phyloP scores from a whole-genome alignment of 805 yeast species.

The Candida nitratophila region DNA sequence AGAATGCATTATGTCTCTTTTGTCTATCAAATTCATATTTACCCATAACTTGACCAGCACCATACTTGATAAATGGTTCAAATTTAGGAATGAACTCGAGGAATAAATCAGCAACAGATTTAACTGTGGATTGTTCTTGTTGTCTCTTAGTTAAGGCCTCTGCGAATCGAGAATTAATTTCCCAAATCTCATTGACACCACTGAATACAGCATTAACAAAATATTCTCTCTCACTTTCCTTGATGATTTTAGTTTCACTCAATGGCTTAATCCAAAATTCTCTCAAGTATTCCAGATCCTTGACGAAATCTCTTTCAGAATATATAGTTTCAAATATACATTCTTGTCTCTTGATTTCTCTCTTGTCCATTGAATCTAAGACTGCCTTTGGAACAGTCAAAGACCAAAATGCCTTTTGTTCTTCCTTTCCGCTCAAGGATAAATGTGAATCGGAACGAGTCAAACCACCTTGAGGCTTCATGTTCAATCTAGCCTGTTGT shows the following conservation, averaged over 20 bases:
- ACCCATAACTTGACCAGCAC: conserved; percentile 93
- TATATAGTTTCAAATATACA: conserved; percentile 88
- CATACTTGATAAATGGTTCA: conserved; percentile 89
- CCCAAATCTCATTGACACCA: conserved; percentile 79
- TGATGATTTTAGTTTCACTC: conserved; percentile 79
- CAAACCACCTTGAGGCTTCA: conserved; percentile 83
- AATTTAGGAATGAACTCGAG: conserved; percentile 78
- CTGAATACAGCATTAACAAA: conserved; percentile 89
- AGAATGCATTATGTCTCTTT: conserved; percentile 79
- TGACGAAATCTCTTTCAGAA: conserved; percentile 92
- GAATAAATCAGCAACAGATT: conserved; percentile 81
- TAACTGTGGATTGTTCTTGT: conserved; percentile 76
- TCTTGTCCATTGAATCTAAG: conserved; percentile 71
- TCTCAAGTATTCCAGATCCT: conserved; percentile 85
- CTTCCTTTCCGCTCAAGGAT: conserved; percentile 68
- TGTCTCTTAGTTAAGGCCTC: conserved; percentile 87
- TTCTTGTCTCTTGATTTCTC: conserved; percentile 89
- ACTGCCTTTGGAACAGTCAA: conserved; percentile 79
- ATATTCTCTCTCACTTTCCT: conserved; percentile 82
- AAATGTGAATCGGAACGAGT: conserved; percentile 65
- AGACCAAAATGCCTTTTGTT: conserved; percentile 86
- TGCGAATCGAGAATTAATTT: conserved; percentile 76
- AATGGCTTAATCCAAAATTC: conserved; percentile 93
- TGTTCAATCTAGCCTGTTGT: conserved; percentile 87
- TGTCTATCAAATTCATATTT: conserved; percentile 93